Percentiles rank a stretch among this genome's conserved stretches.
Evolutionary conservation across 139 green algal species (phyloP).

Genomic region (Chlorella sp.): DNA sequence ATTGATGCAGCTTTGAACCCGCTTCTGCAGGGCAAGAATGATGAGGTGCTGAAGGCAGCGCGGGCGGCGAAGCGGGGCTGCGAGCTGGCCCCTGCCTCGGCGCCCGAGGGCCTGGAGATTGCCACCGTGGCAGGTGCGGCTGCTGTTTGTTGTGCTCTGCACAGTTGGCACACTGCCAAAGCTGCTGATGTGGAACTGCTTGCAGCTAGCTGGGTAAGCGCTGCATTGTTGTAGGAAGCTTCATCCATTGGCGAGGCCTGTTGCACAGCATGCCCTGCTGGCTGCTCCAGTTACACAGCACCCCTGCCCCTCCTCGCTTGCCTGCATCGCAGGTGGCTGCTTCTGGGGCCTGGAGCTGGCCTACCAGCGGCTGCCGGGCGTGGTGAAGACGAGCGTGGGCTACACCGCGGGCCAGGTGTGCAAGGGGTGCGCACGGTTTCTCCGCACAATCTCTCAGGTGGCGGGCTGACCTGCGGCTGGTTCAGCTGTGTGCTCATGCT

Average conservation of each 20-base stretch:
- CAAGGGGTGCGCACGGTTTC: too few species aligned
- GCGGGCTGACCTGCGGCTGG: too few species aligned
- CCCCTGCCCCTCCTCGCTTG: not conserved
- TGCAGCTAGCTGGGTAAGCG: too few species aligned
- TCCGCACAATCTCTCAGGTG: too few species aligned
- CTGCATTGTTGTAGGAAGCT: too few species aligned
- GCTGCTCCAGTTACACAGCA: not conserved
- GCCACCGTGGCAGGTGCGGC: slow-evolving; percentile 60
- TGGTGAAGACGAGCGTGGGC: slow-evolving; percentile 73
- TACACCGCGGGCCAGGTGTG: slow-evolving; percentile 72
- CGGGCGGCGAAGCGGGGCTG: slow-evolving; percentile 49
- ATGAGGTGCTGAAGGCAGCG: slow-evolving; percentile 52
- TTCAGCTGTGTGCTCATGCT: too few species aligned
- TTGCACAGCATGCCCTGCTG: not conserved
- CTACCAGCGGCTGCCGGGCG: slow-evolving; percentile 75
- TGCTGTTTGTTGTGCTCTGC: not conserved
- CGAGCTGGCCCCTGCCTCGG: slow-evolving; percentile 57
- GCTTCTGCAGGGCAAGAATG: slow-evolving; percentile 56
- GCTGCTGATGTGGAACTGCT: too few species aligned
- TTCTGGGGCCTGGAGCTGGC: slow-evolving; percentile 91
- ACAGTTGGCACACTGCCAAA: not conserved
- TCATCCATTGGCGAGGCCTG: too few species aligned
- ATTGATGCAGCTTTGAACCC: not conserved
- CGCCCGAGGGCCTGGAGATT: slow-evolving; percentile 61
- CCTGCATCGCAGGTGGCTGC: slow-evolving; percentile 66